phyloP scores from a whole-genome alignment of 2,329 filamentous ascomycete species.

The Hymenotorrendiella dingleyae region DNA sequence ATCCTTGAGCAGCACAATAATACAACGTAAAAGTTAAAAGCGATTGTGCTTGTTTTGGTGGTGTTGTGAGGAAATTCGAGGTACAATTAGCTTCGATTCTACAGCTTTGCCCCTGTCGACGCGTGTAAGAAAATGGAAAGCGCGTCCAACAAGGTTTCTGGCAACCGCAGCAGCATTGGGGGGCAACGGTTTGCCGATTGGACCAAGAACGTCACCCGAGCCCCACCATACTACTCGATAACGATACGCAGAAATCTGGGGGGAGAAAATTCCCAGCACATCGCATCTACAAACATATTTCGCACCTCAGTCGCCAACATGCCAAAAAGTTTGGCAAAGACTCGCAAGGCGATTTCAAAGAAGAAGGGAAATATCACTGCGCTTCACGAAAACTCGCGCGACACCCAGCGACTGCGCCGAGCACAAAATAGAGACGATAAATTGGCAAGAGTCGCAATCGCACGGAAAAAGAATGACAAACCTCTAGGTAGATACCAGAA shows the following conservation, averaged over 20 bases:
- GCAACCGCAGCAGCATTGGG: no score
- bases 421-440: constrained; percentile 79
- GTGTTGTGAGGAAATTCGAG: no score
- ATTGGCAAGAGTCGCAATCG: constrained; percentile 64
- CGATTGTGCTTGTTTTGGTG: no score
- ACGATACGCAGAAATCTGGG: constrained; percentile 6
- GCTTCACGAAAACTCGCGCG: constrained; percentile 82
- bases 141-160: not conserved
- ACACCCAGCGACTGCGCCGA: constrained; percentile 73
- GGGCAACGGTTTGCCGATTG: no score
- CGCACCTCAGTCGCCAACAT: no score
- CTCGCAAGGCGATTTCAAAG: constrained; percentile 83
- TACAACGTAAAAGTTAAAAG: no score
- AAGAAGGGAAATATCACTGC: constrained; percentile 71
- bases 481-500: constrained; percentile 55
- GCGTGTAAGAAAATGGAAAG: not conserved
- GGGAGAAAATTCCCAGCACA: constrained; percentile 6
- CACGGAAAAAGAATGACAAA: constrained; percentile 67
- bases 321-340: constrained; percentile 74
- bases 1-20: no score
- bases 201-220: no score
- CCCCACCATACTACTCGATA: no score
- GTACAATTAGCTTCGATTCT: no score
- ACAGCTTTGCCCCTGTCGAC: not conserved
- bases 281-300: no score